phyloP scores from a whole-genome alignment of 2,329 filamentous ascomycete species.

The Alternaria tenuissima region DNA sequence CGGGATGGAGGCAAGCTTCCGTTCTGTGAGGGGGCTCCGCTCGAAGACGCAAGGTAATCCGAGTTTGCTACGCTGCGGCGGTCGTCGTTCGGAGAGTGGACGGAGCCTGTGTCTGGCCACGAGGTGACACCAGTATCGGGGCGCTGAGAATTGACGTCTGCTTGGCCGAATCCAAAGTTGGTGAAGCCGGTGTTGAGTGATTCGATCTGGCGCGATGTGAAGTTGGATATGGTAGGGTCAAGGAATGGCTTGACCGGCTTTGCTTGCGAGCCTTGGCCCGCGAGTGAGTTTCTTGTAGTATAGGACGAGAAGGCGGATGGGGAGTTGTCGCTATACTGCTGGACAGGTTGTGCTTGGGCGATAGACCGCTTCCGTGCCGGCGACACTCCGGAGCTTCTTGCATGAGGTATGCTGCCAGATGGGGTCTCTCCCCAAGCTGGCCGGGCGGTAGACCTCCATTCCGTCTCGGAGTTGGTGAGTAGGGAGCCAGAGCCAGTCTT shows the following conservation, averaged over 20 bases:
- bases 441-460: constrained; percentile 64
- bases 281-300: constrained; percentile 26
- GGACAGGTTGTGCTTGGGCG: constrained; percentile 46
- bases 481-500: constrained; percentile 75
- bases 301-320: constrained; percentile 40
- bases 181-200: constrained; percentile 44
- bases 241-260: constrained; percentile 43
- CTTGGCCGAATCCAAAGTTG: constrained; percentile 43
- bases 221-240: constrained; percentile 44
- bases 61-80: constrained; percentile 50
- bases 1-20: constrained; percentile 65
- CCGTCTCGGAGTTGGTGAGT: constrained; percentile 72
- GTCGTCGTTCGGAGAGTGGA: constrained; percentile 55
- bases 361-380: constrained; percentile 50
- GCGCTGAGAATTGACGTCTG: constrained; percentile 39
- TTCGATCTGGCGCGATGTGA: constrained; percentile 43
- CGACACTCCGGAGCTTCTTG: constrained; percentile 47
- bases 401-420: constrained; percentile 41
- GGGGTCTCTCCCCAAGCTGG: constrained; percentile 66
- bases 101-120: constrained; percentile 47
- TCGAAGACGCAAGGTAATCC: constrained; percentile 56
- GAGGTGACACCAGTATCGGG: constrained; percentile 38
- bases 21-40: constrained; percentile 61
- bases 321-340: constrained; percentile 41
- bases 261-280: constrained; percentile 32